Evolutionary conservation across 805 yeast species (phyloP), one percentile per base, ranked within the genome.

Genomic region (Wickerhamiella vanderwaltii): DNA sequence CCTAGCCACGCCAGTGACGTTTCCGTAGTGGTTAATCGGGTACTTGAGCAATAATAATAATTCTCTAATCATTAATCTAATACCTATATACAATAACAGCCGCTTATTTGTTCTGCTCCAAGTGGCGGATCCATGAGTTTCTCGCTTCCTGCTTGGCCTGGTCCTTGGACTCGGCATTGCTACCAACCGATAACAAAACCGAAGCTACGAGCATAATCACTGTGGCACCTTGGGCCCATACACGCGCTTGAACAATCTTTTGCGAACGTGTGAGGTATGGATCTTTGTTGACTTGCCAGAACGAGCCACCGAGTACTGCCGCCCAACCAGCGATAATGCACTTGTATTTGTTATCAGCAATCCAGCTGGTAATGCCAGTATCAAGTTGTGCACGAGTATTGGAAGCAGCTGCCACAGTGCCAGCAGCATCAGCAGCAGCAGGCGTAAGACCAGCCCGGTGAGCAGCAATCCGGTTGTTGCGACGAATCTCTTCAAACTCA

Each of bases 161-260:
- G 12, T 20, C 34, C 12, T 22, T 29, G 17, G 16, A 24, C 15
- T 29, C 22, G 15, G 19, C 15, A 17, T 33, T 13, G 4, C 6
- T n/a, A n/a, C 40, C 40, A 13, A 37, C 40, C 6, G 40, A 37
- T 6, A 54, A 39, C 18, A 52, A 23, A 19, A 54, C 55, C 6
- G 57, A 43, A 13, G 75, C 82, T 43, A 84, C 61, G 48, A 84
- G 65, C 51, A 84, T 64, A 9, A 71, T 71, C 38, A 85, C 87
- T 1, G 94, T 81, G 42, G 80, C 62, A 49, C 80, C 84, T 62
- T 85, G 94, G 6, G 94, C 94, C 57, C 83, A 84, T 77, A 84
- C 84, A 73, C 94, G 79, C 24, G 93, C 94, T 60, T 80, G 87
- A 22, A 81, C 91, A 38, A 82, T 73, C 60, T 83, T 84, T 65